Evolutionary conservation across 2,329 filamentous ascomycete genomes (phyloP).

Genomic region (Westerdykella aurantiaca): DNA sequence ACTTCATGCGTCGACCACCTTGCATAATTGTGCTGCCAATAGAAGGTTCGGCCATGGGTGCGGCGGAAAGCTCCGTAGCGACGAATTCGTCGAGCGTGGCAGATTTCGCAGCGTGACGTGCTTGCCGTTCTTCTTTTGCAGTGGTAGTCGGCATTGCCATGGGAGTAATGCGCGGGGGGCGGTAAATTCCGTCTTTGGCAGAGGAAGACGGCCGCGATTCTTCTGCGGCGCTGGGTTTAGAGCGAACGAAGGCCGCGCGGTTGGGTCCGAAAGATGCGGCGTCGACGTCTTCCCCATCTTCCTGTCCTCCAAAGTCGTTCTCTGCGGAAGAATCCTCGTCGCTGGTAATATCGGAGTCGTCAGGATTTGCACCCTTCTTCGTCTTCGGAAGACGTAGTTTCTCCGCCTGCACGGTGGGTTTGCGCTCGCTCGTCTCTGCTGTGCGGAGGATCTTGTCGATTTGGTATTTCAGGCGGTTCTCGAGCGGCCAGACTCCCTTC

Average conservation of each 20-base stretch:
- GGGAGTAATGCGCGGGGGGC: slow-evolving; percentile 80
- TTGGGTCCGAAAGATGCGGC: slow-evolving; percentile 61
- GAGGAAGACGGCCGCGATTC: slow-evolving; percentile 25
- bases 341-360: slow-evolving; percentile 39
- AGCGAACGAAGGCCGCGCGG: slow-evolving; percentile 41
- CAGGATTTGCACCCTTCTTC: slow-evolving; percentile 35
- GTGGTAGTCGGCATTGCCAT: slow-evolving; percentile 69
- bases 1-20: slow-evolving; percentile 74
- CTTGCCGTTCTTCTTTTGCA: slow-evolving; percentile 56
- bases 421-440: slow-evolving; percentile 60
- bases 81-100: slow-evolving; percentile 90
- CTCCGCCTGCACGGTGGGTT: slow-evolving; percentile 21
- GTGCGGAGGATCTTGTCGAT: slow-evolving; percentile 91
- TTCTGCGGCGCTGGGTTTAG: slow-evolving; percentile 12
- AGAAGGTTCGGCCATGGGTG: slow-evolving; percentile 77
- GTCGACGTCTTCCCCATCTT: slow-evolving; percentile 43
- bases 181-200: slow-evolving; percentile 66
- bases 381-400: slow-evolving; percentile 14
- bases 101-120: slow-evolving; percentile 64
- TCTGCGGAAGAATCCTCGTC: slow-evolving; percentile 20
- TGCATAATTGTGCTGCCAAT: slow-evolving; percentile 84
- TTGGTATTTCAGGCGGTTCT: slow-evolving; percentile 87
- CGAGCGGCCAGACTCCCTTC: slow-evolving; percentile 82
- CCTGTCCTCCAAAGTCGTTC: slow-evolving; percentile 12
- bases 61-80: slow-evolving; percentile 71